Evolutionary conservation across 192 early-diverging fungal species (phyloP).

Genomic region (Nowakowskiella sp.): DNA sequence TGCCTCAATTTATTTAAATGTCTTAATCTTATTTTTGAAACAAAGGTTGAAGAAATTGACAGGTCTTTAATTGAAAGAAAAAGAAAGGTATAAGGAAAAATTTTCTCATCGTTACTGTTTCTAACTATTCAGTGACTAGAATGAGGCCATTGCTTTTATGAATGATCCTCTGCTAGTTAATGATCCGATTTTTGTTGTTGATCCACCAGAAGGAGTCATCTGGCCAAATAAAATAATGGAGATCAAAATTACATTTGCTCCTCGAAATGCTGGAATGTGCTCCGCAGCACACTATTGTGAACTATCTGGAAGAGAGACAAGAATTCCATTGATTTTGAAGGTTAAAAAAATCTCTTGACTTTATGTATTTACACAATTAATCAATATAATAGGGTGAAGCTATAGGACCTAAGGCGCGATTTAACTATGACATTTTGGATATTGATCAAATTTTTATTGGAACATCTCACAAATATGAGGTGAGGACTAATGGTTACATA

Average conservation of each 20-base stretch:
- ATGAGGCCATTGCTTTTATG: conserved; percentile 23
- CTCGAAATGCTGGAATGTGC: conserved; percentile 29
- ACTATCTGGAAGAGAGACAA: conserved; percentile 41
- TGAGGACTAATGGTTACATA: too few relatives aligned
- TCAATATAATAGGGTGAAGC: conserved; percentile 33
- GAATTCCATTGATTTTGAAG: conserved; percentile 43
- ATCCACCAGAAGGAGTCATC: conserved; percentile 35
- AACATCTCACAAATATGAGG: conserved; percentile 44
- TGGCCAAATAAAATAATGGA: conserved; percentile 49
- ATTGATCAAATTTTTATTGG: conserved; percentile 47
- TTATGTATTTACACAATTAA: conserved; percentile 11
- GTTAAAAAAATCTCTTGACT: conserved; percentile 16
- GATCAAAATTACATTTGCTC: conserved; percentile 37
- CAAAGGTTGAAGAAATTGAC: not conserved
- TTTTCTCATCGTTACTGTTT: conserved; percentile 14
- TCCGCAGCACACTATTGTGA: conserved; percentile 37
- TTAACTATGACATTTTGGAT: conserved; percentile 47
- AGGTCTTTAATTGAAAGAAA: conserved; percentile 6
- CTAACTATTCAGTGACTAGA: conserved; percentile 18
- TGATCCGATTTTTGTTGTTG: conserved; percentile 31
- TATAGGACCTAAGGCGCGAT: conserved; percentile 44
- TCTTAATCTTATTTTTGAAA: conserved; percentile 4
- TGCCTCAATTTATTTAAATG: not conserved
- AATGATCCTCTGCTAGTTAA: conserved; percentile 30
- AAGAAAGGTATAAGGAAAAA: conserved; percentile 26